phyloP scores from a whole-genome alignment of 1,139 yeast species.

The Saccharomycopsis hybrid region DNA sequence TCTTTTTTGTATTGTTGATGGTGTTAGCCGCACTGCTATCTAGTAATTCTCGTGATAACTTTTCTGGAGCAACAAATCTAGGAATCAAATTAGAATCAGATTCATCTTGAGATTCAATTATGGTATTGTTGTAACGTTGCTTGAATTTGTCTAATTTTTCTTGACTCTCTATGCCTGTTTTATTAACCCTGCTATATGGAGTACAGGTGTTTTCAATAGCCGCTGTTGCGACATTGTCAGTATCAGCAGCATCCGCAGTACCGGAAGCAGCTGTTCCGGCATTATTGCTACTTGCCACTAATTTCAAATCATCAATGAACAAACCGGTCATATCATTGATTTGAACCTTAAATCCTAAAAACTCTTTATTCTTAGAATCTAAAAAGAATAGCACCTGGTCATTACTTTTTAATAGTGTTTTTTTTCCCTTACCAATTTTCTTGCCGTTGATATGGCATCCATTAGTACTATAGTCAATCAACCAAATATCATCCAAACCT shows the following conservation, averaged over 20 bases:
- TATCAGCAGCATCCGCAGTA: neutral
- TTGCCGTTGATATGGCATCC: constrained; percentile 64
- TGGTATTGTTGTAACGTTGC: constrained; percentile 1
- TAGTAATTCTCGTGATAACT: neutral
- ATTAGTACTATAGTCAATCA: constrained; percentile 73
- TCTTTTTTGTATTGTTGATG: constrained; percentile 6
- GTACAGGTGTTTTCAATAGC: neutral
- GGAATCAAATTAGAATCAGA: constrained; percentile 12
- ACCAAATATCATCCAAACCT: constrained; percentile 71
- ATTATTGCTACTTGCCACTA: neutral
- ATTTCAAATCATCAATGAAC: constrained; percentile 32
- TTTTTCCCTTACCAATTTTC: constrained; percentile 55
- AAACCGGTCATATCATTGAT: constrained; percentile 54
- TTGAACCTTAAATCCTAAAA: constrained; percentile 45
- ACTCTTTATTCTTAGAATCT: constrained; percentile 47
- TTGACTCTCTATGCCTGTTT: neutral
- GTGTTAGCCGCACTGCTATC: neutral
- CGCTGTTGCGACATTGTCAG: neutral
- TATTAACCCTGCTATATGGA: neutral
- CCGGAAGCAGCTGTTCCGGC: neutral
- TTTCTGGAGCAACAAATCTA: constrained; percentile 1
- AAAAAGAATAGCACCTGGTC: constrained; percentile 62
- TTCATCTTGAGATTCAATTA: constrained; percentile 18
- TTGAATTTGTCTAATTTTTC: neutral
- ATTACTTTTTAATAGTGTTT: constrained; percentile 53